These are phyloP conservation scores for Neocatenulostroma microsporum DNA, from an alignment of 2,329 filamentous ascomycete genomes.

Conservation along the genomic window DNA sequence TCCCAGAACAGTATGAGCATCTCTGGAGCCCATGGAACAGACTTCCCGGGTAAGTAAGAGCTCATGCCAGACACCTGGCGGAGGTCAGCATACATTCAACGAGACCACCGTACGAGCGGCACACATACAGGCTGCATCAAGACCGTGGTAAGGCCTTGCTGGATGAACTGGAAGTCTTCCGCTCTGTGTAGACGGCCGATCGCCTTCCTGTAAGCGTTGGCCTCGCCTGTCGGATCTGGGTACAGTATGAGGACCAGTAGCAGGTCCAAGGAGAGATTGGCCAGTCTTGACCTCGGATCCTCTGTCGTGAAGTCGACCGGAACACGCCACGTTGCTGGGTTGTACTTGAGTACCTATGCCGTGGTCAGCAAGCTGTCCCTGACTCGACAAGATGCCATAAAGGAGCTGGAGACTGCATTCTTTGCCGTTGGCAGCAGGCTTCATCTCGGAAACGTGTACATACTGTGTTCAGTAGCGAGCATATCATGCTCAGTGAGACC, in stretches of 20 bases:
- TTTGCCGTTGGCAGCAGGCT: background rate
- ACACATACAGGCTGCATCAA: conserved; percentile 69
- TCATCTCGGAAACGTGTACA: conserved; percentile 26
- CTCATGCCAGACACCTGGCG: conserved; percentile 67
- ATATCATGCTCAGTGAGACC: conserved; percentile 78
- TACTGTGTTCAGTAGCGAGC: conserved; percentile 89
- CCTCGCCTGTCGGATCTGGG: conserved; percentile 33
- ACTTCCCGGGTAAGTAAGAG: conserved; percentile 77
- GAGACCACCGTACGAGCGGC: background rate
- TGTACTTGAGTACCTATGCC: conserved; percentile 59
- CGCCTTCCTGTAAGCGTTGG: conserved; percentile 92
- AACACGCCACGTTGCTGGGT: conserved; percentile 85
- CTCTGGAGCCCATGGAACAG: conserved; percentile 82
- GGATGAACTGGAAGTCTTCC: conserved; percentile 92
- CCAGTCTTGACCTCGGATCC: conserved; percentile 69
- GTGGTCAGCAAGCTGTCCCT: conserved; percentile 1
- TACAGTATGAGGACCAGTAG: conserved; percentile 55
- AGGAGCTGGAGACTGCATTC: too few species aligned
- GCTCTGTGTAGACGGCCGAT: conserved; percentile 82
- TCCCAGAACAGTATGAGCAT: conserved; percentile 99
- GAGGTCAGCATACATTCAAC: conserved; percentile 21
- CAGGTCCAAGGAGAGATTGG: conserved; percentile 86
- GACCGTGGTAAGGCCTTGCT: conserved; percentile 37
- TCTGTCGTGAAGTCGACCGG: conserved; percentile 88
- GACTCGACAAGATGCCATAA: background rate